Conservation (phyloP, 2,329 filamentous ascomycete species). For the Aspergillus jensenii region DNA sequence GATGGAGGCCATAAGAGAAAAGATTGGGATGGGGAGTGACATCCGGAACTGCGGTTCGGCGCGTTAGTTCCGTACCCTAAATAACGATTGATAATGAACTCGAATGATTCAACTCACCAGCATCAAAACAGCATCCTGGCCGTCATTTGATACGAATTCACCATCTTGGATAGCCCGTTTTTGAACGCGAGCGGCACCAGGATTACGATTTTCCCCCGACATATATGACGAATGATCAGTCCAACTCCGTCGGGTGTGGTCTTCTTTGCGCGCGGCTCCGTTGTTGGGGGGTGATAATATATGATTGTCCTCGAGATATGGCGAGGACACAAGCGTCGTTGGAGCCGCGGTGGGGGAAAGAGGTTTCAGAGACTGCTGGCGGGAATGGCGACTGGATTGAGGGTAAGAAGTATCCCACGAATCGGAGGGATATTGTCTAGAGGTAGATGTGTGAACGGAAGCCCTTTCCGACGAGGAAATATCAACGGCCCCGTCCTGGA, state of each 20-base stretch:
- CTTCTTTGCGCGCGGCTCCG: conserved; percentile 30
- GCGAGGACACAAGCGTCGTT: conserved; percentile 23
- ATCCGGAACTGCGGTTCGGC: conserved; percentile 49
- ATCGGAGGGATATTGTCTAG: conserved; percentile 22
- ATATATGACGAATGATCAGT: conserved; percentile 36
- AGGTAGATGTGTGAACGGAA: conserved; percentile 20
- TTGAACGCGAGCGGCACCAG: conserved; percentile 23
- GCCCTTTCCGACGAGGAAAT: conserved; percentile 21
- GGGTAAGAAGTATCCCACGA: conserved; percentile 24
- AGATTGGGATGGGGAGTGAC: conserved; percentile 53
- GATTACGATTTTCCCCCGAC: conserved; percentile 30
- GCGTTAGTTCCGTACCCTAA: conserved; percentile 14
- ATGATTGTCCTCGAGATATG: conserved; percentile 23
- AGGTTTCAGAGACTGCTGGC: conserved; percentile 17
- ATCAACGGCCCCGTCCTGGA: conserved; percentile 4
- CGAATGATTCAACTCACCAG: conserved; percentile 32
- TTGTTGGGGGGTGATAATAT: conserved; percentile 27
- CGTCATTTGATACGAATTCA: conserved; percentile 25
- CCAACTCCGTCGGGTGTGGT: conserved; percentile 30
- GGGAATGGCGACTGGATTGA: conserved; percentile 14
- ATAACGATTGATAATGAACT: not conserved
- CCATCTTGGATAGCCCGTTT: conserved; percentile 30
- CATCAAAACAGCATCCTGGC: conserved; percentile 46
- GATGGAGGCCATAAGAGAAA: conserved; percentile 54
- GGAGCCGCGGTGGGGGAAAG: conserved; percentile 19